A percentile compares a stretch with the other conserved stretches of the same genome.
Evolutionary conservation across 108 stramenopile genomes (phyloP).

Genomic region (Schizochytrium sp.): DNA sequence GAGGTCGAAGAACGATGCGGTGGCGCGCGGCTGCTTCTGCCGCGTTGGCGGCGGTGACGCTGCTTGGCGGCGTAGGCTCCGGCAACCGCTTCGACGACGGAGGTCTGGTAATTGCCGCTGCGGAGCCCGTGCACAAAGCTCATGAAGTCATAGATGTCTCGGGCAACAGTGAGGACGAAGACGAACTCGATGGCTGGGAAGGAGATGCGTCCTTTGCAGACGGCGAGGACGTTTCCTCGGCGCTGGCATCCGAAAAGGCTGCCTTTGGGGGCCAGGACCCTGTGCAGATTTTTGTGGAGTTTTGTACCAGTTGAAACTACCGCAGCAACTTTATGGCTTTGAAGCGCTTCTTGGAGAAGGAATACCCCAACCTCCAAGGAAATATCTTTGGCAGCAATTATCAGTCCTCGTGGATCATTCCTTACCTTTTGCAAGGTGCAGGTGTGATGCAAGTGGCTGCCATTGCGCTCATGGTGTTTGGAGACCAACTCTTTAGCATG

Average conservation of each 20-base stretch:
- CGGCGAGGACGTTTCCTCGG: background rate
- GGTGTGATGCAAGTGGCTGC: conserved; percentile 25
- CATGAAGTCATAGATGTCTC: no score
- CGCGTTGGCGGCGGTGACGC: background rate
- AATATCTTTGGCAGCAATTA: conserved; percentile 47
- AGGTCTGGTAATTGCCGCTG: background rate
- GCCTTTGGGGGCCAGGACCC: background rate
- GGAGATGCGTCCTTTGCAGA: background rate
- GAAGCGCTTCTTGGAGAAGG: conserved; percentile 52
- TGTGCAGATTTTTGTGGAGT: conserved; percentile 29
- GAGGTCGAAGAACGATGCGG: no score
- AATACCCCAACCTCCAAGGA: background rate
- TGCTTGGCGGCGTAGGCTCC: background rate
- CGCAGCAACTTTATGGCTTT: conserved; percentile 54
- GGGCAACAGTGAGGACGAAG: background rate
- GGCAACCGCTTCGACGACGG: background rate
- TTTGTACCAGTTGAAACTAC: conserved; percentile 54
- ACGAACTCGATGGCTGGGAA: background rate
- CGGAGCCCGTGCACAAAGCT: conserved; percentile 1
- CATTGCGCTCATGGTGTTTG: conserved; percentile 4
- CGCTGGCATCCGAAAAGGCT: background rate
- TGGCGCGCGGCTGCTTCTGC: background rate
- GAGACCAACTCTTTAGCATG: conserved; percentile 1
- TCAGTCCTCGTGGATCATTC: conserved; percentile 22
- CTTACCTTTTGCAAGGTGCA: conserved; percentile 20